Base-by-base conservation (phyloP, 1,284 basidiomycete species). In the Tranzscheliella williamsii region DNA sequence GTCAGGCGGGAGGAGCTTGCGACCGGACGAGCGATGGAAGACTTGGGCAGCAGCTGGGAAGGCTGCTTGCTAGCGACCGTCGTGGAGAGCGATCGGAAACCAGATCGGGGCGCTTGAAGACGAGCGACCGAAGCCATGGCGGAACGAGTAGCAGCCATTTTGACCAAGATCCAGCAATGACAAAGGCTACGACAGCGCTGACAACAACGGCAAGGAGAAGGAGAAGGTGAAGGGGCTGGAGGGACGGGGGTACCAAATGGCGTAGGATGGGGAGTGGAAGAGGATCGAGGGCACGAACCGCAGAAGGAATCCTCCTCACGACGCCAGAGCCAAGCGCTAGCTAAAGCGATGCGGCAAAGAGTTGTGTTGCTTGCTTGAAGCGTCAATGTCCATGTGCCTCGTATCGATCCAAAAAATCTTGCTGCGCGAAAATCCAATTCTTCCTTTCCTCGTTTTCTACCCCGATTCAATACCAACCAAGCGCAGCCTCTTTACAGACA, bases 101-200 rank as follows among this genome's bases (percentile, higher is more conserved):
- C 42, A 13, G 57, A 33, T 9, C 57, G 57, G 42, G 47, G 42
- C 33, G 46, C 45, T 22, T 63, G 45, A 24, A 49, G 42, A 20
- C 60, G 53, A n/a, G 60, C 60, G 54, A 63, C 40, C 9, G 60
- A 53, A 47, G 60, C 54, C 34, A 57, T 57, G 27, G 60, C 60
- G 47, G 60, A 57, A 23, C 60, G 53, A 42, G 60, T 54, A 24
- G 46, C 50, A 20, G 50, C 54, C 54, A 63, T 57, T 38, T 41
- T 62, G 31, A 37, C 8, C 11, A 18, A 13, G 16, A 23, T 37
- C 24, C n/a, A n/a, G n/a, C n/a, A n/a, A n/a, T n/a, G 24, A 35
- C 22, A 20, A 20, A 21, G 27, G 23, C 26, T 24, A 26, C 18
- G 36, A 38, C 20, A 18, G 17, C 16, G 24, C 21, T 35, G 35